phyloP scores from a whole-genome alignment of 2,329 filamentous ascomycete genomes.

The Penicillium italicum region DNA sequence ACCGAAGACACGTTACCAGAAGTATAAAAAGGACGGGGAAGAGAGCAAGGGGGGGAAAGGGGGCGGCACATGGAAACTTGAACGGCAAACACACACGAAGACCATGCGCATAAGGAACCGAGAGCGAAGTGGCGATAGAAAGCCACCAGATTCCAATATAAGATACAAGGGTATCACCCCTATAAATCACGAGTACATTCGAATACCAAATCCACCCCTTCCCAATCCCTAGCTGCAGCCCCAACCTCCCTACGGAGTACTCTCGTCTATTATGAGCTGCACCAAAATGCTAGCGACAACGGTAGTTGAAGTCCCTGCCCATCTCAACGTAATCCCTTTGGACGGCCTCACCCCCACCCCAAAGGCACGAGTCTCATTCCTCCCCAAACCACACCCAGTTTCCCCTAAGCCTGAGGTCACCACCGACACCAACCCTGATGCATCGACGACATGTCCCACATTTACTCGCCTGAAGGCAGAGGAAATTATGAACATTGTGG shows the following conservation, averaged over 20 bases:
- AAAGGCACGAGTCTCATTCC: background rate
- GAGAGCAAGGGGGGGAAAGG: background rate
- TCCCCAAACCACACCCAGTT: background rate
- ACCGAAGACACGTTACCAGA: background rate
- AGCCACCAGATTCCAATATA: background rate
- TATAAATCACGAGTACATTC: background rate
- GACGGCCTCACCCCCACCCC: background rate
- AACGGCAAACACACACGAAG: background rate
- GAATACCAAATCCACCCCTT: background rate
- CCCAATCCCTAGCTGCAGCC: background rate
- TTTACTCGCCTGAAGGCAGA: background rate
- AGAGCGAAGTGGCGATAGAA: background rate
- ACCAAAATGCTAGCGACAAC: constrained; percentile 3
- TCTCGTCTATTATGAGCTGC: background rate
- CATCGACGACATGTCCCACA: background rate
- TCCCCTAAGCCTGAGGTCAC: background rate
- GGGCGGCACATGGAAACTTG: background rate
- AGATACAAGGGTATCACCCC: background rate
- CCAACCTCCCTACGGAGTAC: background rate
- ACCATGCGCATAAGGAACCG: background rate
- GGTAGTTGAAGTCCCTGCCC: background rate
- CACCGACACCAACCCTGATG: too few relatives aligned
- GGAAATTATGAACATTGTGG: constrained; percentile 3
- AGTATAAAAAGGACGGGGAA: background rate
- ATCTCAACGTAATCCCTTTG: background rate